phyloP scores from a whole-genome alignment of 306 rosid species.

The Sicyos baderoa region DNA sequence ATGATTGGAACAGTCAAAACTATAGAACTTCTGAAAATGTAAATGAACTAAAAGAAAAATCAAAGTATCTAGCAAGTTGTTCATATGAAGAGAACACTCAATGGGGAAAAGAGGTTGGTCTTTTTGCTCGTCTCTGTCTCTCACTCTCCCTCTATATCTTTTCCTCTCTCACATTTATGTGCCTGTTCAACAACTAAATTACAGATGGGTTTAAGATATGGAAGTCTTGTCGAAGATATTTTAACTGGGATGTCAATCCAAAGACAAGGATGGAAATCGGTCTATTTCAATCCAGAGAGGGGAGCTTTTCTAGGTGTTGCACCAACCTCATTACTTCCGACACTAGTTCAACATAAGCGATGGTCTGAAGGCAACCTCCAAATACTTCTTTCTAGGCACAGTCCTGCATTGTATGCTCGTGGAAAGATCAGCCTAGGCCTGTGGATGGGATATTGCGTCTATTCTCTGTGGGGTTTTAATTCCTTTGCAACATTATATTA shows the following conservation, averaged over 20 bases:
- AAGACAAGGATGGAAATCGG: too few relatives aligned
- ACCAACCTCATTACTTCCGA: slow-evolving; percentile 41
- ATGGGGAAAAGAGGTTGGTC: slow-evolving; percentile 70
- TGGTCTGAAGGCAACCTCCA: slow-evolving; percentile 77
- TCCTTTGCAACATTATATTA: slow-evolving; percentile 45
- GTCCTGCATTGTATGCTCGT: slow-evolving; percentile 47
- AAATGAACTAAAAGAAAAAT: slow-evolving; percentile 35
- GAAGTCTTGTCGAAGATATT: slow-evolving; percentile 75
- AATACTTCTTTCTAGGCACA: slow-evolving; percentile 46
- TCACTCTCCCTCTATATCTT: not conserved
- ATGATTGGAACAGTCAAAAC: slow-evolving; percentile 29
- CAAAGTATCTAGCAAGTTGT: slow-evolving; percentile 55
- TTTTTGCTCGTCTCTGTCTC: not conserved
- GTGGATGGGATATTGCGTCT: slow-evolving; percentile 47
- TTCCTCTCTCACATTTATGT: not conserved
- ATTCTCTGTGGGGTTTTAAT: slow-evolving; percentile 51
- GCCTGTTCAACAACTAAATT: not conserved
- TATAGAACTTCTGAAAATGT: slow-evolving; percentile 21
- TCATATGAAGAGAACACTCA: slow-evolving; percentile 52
- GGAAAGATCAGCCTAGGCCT: slow-evolving; percentile 54
- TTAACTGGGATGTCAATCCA: too few relatives aligned
- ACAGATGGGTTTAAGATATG: slow-evolving; percentile 67
- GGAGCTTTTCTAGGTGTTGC: slow-evolving; percentile 64
- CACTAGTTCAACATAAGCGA: slow-evolving; percentile 60
- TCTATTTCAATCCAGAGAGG: slow-evolving; percentile 52